phyloP scores from a whole-genome alignment of 2,329 filamentous ascomycete species.

The Aspergillus fumigatus region DNA sequence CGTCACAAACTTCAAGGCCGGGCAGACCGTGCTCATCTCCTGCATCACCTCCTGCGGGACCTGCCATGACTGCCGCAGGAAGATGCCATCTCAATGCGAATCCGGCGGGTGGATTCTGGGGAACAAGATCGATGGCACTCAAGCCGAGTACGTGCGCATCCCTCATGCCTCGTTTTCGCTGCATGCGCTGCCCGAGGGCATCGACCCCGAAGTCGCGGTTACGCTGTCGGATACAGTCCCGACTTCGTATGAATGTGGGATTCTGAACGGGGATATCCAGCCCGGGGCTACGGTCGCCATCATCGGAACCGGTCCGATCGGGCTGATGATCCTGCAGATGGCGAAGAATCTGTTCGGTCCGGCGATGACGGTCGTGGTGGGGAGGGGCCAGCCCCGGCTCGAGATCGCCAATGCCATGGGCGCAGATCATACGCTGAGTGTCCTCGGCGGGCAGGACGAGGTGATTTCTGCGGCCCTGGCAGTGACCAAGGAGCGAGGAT shows the following conservation, averaged over 20 bases:
- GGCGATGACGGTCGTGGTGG: slow-evolving; percentile 45
- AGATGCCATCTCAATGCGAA: slow-evolving; percentile 52
- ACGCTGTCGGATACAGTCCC: slow-evolving; percentile 50
- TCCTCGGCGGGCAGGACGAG: slow-evolving; percentile 28
- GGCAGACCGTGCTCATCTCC: slow-evolving; percentile 51
- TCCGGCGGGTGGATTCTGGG: slow-evolving; percentile 55
- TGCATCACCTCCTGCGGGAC: slow-evolving; percentile 50
- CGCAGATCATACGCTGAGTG: slow-evolving; percentile 41
- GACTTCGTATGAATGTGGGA: slow-evolving; percentile 49
- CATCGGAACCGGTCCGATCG: slow-evolving; percentile 51
- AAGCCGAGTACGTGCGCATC: slow-evolving; percentile 53
- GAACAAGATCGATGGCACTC: slow-evolving; percentile 50
- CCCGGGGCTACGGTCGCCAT: slow-evolving; percentile 49
- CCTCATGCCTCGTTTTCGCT: slow-evolving; percentile 47
- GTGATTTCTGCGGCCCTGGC: slow-evolving; percentile 26
- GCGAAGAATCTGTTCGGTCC: slow-evolving; percentile 49
- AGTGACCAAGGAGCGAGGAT: slow-evolving; percentile 47
- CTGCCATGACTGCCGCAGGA: slow-evolving; percentile 49
- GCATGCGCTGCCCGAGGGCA: slow-evolving; percentile 39
- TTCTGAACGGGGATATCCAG: slow-evolving; percentile 46
- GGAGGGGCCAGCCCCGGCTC: slow-evolving; percentile 45
- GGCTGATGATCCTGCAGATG: slow-evolving; percentile 48
- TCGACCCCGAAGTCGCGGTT: slow-evolving; percentile 30
- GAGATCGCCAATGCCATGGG: slow-evolving; percentile 45
- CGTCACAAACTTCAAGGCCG: slow-evolving; percentile 45